Percentiles rank a stretch among this genome's conserved stretches.
Conservation (phyloP, 2,329 filamentous ascomycete genomes). For the Paracamarosporium sp. region DNA sequence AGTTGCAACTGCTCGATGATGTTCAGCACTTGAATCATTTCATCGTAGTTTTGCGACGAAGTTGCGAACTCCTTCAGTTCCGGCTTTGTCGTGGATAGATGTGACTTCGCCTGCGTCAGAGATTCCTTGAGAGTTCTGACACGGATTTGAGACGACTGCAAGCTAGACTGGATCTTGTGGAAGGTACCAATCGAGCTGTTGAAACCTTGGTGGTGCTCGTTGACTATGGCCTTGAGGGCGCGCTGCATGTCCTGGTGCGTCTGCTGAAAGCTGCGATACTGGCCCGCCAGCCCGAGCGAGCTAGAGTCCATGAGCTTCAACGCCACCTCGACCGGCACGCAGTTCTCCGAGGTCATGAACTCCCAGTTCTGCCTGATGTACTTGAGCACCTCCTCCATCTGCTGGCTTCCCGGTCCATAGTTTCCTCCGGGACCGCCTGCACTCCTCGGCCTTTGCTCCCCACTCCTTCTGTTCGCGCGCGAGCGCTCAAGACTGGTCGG, state of each 20-base stretch:
- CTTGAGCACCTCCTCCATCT: slow-evolving; percentile 69
- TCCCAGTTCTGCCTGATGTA: slow-evolving; percentile 90
- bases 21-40: slow-evolving; percentile 80
- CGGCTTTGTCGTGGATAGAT: slow-evolving; percentile 83
- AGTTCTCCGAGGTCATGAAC: slow-evolving; percentile 86
- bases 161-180: slow-evolving; percentile 96
- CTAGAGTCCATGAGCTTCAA: slow-evolving; percentile 92
- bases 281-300: slow-evolving; percentile 88
- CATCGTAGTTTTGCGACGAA: slow-evolving; percentile 88
- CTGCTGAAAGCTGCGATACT: slow-evolving; percentile 82
- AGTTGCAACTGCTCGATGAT: slow-evolving; percentile 87
- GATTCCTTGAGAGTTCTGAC: slow-evolving; percentile 84
- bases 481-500: slow-evolving; percentile 52
- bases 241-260: slow-evolving; percentile 90
- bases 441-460: slow-evolving; percentile 45
- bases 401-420: slow-evolving; percentile 49
- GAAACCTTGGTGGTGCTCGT: slow-evolving; percentile 97
- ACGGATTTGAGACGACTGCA: slow-evolving; percentile 84
- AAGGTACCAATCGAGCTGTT: slow-evolving; percentile 99
- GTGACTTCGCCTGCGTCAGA: slow-evolving; percentile 79
- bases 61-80: slow-evolving; percentile 90
- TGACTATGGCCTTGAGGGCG: slow-evolving; percentile 92
- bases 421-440: slow-evolving; percentile 33
- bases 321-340: slow-evolving; percentile 92
- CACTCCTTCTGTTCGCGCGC: slow-evolving; percentile 16